phyloP scores from a whole-genome alignment of 108 stramenopile species.

The Bacterosira constricta region DNA sequence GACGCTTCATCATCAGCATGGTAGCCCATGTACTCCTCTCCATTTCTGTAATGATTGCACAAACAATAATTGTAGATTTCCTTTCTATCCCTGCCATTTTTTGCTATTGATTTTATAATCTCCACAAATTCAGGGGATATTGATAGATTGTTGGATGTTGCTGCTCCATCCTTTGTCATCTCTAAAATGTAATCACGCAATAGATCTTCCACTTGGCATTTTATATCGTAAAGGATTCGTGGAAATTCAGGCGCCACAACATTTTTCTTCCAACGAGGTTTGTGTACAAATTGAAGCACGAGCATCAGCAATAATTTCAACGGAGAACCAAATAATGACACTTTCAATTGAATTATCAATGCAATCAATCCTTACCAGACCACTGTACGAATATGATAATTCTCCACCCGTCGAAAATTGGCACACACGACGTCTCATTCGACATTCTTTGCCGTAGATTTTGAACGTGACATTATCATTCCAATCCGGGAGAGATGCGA shows the following conservation, averaged over 20 bases:
- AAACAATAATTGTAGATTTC: slow-evolving; percentile 45
- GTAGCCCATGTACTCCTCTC: slow-evolving; percentile 43
- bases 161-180: not conserved
- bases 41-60: slow-evolving; percentile 40
- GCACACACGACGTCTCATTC: slow-evolving; percentile 43
- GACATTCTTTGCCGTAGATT: slow-evolving; percentile 36
- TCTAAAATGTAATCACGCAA: slow-evolving; percentile 24
- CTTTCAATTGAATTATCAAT: too few relatives aligned
- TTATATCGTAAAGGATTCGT: slow-evolving; percentile 15
- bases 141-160: slow-evolving; percentile 1
- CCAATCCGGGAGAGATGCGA: slow-evolving; percentile 41
- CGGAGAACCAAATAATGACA: too few relatives aligned
- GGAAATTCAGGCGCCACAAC: slow-evolving; percentile 38
- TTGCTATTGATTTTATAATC: slow-evolving; percentile 3
- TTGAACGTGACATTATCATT: slow-evolving; percentile 35
- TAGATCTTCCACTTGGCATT: slow-evolving; percentile 34
- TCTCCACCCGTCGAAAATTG: slow-evolving; percentile 32
- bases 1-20: slow-evolving; percentile 39
- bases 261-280: too few relatives aligned
- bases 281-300: too few relatives aligned
- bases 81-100: not conserved
- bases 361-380: slow-evolving; percentile 7
- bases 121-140: slow-evolving; percentile 26
- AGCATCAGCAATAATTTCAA: too few relatives aligned
- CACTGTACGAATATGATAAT: slow-evolving; percentile 42